Base-by-base conservation (phyloP, 1,284 basidiomycete genomes). In the Neolentinus lepideus region DNA sequence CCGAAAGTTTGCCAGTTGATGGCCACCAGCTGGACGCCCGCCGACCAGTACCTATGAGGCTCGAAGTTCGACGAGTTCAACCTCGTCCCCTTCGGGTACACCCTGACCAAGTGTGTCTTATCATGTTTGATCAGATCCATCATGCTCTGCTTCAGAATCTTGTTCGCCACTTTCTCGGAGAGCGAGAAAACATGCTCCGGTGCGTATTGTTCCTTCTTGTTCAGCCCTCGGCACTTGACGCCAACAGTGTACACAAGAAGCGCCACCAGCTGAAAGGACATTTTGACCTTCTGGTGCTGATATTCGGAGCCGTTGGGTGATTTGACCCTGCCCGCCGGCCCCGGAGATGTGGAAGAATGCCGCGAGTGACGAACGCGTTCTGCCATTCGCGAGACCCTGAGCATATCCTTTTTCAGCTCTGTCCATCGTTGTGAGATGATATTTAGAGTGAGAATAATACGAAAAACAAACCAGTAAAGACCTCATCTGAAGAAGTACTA, bases 1-100 rank as follows among this genome's bases (percentile, higher is more conserved):
- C 92, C 93, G 62, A 88, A 88, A 0, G 94, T 99, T 71, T 99
- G 97, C 92, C 94, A 98, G 69, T 99, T 99, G 59, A 99, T 80
- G 4, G 97, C 94, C 0, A 97, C 94, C n/a, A 99, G 71, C 70
- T 99, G 96, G 16, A 87, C 85, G 0, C 96, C 96, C 0, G 86
- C 85, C 0, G 84, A 82, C 96, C 96, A 99, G 69, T 85, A 94
- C 36, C 88, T 81, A 69, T 92, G 85, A 2, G 96, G 96, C 61
- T 90, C 81, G 66, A 90, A 98, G 69, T 99, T 99, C 22, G 88
- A 88, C 58, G 90, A 93, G 59, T 79, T 86, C 48, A 97, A 75
- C 53, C 94, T 74, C 36, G 78, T 84, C 1, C 90, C 94, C 63
- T 90, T 90, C 0, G 97, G 97, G 67, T 99, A 99, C 14, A 92